phyloP scores from a whole-genome alignment of 202 grass and related monocot species.

The Schoenoplectus tabernaemontani region DNA sequence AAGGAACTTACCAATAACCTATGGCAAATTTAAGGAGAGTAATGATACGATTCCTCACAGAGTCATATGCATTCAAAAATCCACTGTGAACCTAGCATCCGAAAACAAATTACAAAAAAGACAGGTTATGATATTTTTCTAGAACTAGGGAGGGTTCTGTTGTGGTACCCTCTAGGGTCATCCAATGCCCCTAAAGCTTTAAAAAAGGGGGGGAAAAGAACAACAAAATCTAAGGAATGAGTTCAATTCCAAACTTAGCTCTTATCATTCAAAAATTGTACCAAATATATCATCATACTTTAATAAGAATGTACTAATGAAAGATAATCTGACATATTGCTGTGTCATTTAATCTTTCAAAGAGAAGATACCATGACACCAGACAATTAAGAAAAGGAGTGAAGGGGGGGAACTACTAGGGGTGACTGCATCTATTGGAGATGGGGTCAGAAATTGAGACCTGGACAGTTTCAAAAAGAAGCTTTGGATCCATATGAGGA shows the following conservation, averaged over 20 bases:
- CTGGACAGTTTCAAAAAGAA: neutral
- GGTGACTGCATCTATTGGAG: neutral
- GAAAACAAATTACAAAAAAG: slow-evolving; percentile 22
- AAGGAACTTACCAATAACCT: slow-evolving; percentile 52
- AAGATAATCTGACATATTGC: neutral
- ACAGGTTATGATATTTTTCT: neutral
- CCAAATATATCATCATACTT: no score
- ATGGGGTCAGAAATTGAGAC: neutral
- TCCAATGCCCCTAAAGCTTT: neutral
- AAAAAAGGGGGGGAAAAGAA: neutral
- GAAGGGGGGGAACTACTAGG: neutral
- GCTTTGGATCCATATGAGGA: neutral
- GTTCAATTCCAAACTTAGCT: no score
- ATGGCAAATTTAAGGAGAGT: slow-evolving; percentile 47
- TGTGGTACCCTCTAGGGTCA: neutral
- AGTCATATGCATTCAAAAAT: slow-evolving; percentile 92
- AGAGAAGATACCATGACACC: neutral
- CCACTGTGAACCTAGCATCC: slow-evolving; percentile 93
- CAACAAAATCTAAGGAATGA: neutral
- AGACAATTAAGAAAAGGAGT: neutral
- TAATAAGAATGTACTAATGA: no score
- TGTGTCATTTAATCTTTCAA: neutral
- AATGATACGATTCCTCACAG: slow-evolving; percentile 76
- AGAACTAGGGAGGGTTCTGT: neutral
- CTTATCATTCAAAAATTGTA: no score